Base-by-base conservation (phyloP, 1,284 basidiomycete species). In the Schizophyllum amplum region DNA sequence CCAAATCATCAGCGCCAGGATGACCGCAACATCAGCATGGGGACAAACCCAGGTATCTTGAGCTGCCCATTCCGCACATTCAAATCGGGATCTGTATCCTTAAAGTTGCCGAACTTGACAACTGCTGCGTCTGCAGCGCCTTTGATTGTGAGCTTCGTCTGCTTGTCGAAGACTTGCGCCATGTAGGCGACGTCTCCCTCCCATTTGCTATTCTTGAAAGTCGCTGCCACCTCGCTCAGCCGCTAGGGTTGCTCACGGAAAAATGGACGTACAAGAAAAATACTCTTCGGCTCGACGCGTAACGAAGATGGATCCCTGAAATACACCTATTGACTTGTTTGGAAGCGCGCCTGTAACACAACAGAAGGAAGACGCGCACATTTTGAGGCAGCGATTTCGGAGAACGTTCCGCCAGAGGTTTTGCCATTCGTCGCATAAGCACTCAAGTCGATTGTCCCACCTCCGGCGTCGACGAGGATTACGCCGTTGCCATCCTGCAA, bases 381-480 rank as follows among this genome's bases (percentile, higher is more conserved):
- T 48, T 11, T 52, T 42, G 26, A 51, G 27, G 42, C 26, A 20
- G n/a, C 51, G 46, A 51, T 53, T 47, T 55, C 55, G 20, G 24
- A 9, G 21, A 24, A 50, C 2, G 48, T 22, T 3, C 22, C 1
- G 47, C 51, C 15, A 62, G 68, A 54, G 6, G 66, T 63, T 33
- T 74, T 33, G 27, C 27, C 27, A 33, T 33, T 33, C 6, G 27
- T 13, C 63, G 7, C 76, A 62, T 82, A 82, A 9, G 79, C 72
- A 60, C 78, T 80, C 51, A 83, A 64, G 55, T 83, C 81, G 5
- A 83, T 66, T 0, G 80, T 83, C 0, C 81, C 81, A 50, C 81
- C 80, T 2, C 81, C 81, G 0, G 79, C 80, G 62, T 83, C 81
- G 20, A 84, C 75, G 23, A 85, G 72, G 23, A 81, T 69, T 4